These are phyloP conservation scores for Phytophthora multivora DNA, from an alignment of 352 stramenopile species.

Conservation along the genomic window DNA sequence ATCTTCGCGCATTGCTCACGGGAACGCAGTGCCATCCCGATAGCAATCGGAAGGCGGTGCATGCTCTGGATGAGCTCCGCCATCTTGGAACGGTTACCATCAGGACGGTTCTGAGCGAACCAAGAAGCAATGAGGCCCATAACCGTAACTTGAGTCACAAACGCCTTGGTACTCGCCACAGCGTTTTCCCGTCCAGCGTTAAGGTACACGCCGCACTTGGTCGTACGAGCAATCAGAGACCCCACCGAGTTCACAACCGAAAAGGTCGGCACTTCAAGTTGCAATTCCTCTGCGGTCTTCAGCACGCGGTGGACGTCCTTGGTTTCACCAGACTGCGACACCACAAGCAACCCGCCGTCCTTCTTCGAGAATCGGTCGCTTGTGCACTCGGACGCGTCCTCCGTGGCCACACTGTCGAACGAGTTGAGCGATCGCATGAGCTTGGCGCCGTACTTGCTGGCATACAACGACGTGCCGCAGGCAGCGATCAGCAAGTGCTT, in stretches of 20 bases:
- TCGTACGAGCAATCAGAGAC: conserved; percentile 95
- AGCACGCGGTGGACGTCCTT: conserved; percentile 96
- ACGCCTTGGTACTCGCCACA: conserved; percentile 99
- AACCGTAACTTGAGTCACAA: conserved; percentile 96
- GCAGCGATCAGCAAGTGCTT: conserved; percentile 95
- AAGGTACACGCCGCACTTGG: conserved; percentile 96
- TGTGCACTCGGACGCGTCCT: conserved; percentile 92
- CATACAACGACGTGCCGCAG: conserved; percentile 96
- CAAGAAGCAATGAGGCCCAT: conserved; percentile 90
- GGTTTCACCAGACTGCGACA: conserved; percentile 98
- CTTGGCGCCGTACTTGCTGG: conserved; percentile 95
- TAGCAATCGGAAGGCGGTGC: conserved; percentile 97
- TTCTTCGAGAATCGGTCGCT: conserved; percentile 91
- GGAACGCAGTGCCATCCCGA: conserved; percentile 96
- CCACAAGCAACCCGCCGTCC: conserved; percentile 92
- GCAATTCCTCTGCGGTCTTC: conserved; percentile 81
- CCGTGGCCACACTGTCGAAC: conserved; percentile 92
- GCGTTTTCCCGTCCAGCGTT: conserved; percentile 98
- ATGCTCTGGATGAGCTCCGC: conserved; percentile 94
- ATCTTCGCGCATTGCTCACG: conserved; percentile 91
- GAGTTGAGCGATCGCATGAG: conserved; percentile 97
- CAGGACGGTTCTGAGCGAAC: conserved; percentile 90
- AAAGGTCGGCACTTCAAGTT: conserved; percentile 81
- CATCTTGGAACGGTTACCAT: conserved; percentile 87
- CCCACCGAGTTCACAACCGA: conserved; percentile 98